Percentiles rank a stretch among this genome's conserved stretches.
Evolutionary conservation across 1,139 yeast genomes (phyloP).

Genomic region (Zygosaccharomyces pseudobailii): DNA sequence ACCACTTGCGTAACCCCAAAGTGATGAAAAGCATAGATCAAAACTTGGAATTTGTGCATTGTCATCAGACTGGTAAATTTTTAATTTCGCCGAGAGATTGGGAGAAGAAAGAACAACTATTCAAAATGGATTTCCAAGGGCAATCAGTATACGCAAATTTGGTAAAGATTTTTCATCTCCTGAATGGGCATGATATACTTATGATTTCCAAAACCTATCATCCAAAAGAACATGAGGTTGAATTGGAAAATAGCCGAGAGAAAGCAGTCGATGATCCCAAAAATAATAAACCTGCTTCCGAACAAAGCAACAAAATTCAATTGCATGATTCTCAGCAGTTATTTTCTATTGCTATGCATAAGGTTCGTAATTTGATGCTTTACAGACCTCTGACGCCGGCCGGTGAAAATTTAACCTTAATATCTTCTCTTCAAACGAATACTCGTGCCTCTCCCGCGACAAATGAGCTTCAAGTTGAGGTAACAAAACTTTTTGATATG

Average conservation of each 20-base stretch:
- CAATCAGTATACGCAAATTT: constrained; percentile 12
- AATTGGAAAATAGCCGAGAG: background rate
- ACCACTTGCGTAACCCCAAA: constrained; percentile 31
- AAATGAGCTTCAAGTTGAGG: constrained; percentile 24
- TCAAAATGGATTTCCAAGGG: constrained; percentile 11
- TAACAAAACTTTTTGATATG: constrained; percentile 32
- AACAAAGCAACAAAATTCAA: background rate
- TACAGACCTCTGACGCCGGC: constrained; percentile 40
- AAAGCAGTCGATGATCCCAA: background rate
- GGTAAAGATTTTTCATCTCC: constrained; percentile 10
- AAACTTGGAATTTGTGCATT: constrained; percentile 29
- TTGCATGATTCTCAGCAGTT: constrained; percentile 29
- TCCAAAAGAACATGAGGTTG: background rate
- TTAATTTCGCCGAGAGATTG: constrained; percentile 11
- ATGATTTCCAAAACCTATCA: constrained; percentile 6
- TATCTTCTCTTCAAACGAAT: constrained; percentile 21
- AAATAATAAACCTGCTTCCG: background rate
- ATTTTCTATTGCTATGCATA: constrained; percentile 38
- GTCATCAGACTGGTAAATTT: constrained; percentile 26
- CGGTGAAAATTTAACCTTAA: constrained; percentile 27
- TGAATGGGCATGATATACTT: constrained; percentile 14
- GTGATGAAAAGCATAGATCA: constrained; percentile 35
- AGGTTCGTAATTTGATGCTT: constrained; percentile 40
- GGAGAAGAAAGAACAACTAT: constrained; percentile 8
- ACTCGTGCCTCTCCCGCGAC: constrained; percentile 21